Evolutionary conservation across 129 eudicot genomes (phyloP), one percentile per base, ranked within the genome.

Genomic region (Tagetes erecta): DNA sequence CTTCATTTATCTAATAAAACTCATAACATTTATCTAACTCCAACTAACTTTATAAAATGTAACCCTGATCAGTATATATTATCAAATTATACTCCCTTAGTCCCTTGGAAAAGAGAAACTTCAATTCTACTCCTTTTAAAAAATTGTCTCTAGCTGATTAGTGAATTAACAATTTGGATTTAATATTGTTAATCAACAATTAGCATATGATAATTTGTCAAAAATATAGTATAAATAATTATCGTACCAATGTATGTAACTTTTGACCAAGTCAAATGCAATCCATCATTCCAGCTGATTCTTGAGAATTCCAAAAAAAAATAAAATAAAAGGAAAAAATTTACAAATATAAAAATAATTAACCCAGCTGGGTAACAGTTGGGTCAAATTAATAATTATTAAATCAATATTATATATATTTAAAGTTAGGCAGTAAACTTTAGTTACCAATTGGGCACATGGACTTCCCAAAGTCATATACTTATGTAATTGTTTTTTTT

Each of bases 341-440:
- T 10, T 56, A 11, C 33, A 64, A 10, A 72, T 79, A 79, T 53
- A 79, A 79, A 72, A 73, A 11, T 55, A 66, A 72, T 72, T 73
- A 65, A 79, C 83, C 83, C 83, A 72, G 83, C 83, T 79, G 83
- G 79, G 83, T 73, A 79, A 73, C 83, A 79, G 83, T 72, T 72
- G 78, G 71, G 60, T 72, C 77, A 79, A 79, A 51, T 51, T 64
- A 72, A 72, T 53, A 51, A 42, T 64, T 71, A 37, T 41, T 51
- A 14, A 64, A 72, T 64, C 51, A 64, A 31, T 71, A 71, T 71
- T 79, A 20, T 65, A 79, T 79, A 12, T 27, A 52, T 71, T 60
- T 78, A 71, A 64, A 64, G 78, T 55, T 79, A 44, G 83, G 83
- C 78, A 65, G 78, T 79, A 72, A 79, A 79, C 83, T 79, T 79